Base-by-base conservation (phyloP, 305 asterid genomes). In the Fraxinus floribunda region DNA sequence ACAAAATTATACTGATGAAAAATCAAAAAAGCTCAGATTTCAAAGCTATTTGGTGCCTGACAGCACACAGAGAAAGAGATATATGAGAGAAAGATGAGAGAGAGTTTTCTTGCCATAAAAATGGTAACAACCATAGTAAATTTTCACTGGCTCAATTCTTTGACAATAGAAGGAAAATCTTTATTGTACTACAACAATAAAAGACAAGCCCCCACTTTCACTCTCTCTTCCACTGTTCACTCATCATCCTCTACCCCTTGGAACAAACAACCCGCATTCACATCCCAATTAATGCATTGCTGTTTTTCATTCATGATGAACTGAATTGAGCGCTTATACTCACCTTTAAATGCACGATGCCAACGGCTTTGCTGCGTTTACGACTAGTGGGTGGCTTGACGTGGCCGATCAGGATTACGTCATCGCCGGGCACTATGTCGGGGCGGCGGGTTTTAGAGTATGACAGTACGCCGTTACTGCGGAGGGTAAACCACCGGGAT, bases 321-420 rank as follows among this genome's bases (percentile, higher is more conserved):
- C 20, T 70, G 41, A 70, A 30, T 70, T 30, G 24, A 70, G 38
- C 15, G 75, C n/a, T 30, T 32, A 70, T 30, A 87, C 86, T 77
- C 32, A 88, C 90, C 98, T 91, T 95, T 77, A 95, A 91, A 84
- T 95, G 97, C 18, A 95, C 98, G 89, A 89, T 88, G 96, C 95
- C 91, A 84, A 79, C 85, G 6, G 85, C 29, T 83, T 92, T 95
- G 77, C 92, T 79, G 83, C 82, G 89, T 77, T 90, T 93, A 6
- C 89, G 66, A 52, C 81, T 57, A 15, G 86, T 71, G 44, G 91
- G 85, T 0, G 92, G 86, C 84, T 84, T 41, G 71, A 83, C 76
- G 80, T 90, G 72, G 66, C 97, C 95, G 76, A 93, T 91, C 34
- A 92, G 81, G 20, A 83, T 86, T 52, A 89, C 84, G 66, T 92